Conservation (phyloP, 768 basidiomycete genomes). For the Agaricus bisporus region DNA sequence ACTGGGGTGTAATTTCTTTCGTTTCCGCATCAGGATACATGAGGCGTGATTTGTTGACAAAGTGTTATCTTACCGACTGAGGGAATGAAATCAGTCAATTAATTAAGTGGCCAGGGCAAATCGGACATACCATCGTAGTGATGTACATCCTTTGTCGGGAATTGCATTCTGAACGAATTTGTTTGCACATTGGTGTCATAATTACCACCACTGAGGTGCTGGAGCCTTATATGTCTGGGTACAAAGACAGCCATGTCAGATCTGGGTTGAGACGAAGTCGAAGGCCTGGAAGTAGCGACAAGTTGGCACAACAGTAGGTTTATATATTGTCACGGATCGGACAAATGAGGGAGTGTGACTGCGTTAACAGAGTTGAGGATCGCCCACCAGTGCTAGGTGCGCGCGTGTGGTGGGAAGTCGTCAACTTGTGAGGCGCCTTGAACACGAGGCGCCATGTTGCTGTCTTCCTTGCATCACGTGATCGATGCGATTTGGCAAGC, state of each 20-base stretch:
- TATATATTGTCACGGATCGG: not conserved
- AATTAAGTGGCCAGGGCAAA: too few relatives aligned
- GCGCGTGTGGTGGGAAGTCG: conserved; percentile 8
- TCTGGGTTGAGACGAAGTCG: not conserved
- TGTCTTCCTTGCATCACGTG: not conserved
- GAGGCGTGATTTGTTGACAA: not conserved
- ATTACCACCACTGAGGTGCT: not conserved
- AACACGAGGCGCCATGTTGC: conserved; percentile 3
- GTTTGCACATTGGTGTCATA: conserved; percentile 4
- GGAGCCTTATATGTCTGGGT: not conserved
- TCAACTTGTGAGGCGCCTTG: conserved; percentile 5
- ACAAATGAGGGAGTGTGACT: not conserved
- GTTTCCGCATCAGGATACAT: not conserved
- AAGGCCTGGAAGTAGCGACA: not conserved
- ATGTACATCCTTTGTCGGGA: conserved; percentile 1
- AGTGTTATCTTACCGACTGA: conserved; percentile 3
- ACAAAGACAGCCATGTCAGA: conserved; percentile 3
- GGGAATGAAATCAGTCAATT: not conserved
- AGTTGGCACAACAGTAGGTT: not conserved
- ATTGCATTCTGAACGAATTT: conserved; percentile 1
- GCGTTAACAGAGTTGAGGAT: conserved; percentile 4
- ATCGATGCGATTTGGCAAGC: too few relatives aligned
- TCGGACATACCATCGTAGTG: conserved; percentile 5
- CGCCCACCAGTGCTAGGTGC: conserved; percentile 6
- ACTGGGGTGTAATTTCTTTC: conserved; percentile 18